Base-by-base conservation (phyloP, 2,329 filamentous ascomycete genomes). In the Nectriaceae sp. region DNA sequence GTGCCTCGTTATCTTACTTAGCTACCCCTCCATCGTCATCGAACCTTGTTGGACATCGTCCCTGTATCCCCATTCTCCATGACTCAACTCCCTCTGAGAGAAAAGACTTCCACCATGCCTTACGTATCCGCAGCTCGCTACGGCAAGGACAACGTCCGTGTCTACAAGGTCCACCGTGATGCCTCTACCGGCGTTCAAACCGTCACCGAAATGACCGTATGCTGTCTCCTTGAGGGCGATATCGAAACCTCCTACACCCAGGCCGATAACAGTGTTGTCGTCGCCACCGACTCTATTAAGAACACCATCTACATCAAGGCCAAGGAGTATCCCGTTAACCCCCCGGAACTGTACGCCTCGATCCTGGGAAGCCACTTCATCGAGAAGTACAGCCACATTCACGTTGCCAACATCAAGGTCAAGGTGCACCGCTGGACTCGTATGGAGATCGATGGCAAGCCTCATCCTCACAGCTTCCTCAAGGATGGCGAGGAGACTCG, bases 211-310 rank as follows among this genome's bases (percentile, higher is more conserved):
- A 95, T 96, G 87, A 97, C 91, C 35, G 89, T 99, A 61, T 89
- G 89, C 74, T 90, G 91, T 55, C 80, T 97, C 43, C 83, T 99
- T 22, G 91, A 97, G 76, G 94, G 94, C 61, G 88, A 91, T 50
- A 97, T 99, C 62, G 89, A 94, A 46, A 83, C 64, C 54, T 95
- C 90, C 56, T 99, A 96, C 80, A 99, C 93, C 53, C 72, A 82
- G 65, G 93, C 90, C 62, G 92, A 99, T 77, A 99, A 99, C 80
- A 89, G 87, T 63, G 89, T 95, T 57, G 84, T 99, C 50, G 93
- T 99, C 52, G 91, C 94, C 55, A 99, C 94, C 52, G 94, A 99
- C 73, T 93, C 91, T 21, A 96, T 97, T 76, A 99, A 99, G 78
- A 96, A 99, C 75, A 97, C 89, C 62, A 86, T 89, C 67, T 96